Evolutionary conservation across 1,139 yeast genomes (phyloP), one percentile per base, ranked within the genome.

Genomic region (Taiozyma onychis): DNA sequence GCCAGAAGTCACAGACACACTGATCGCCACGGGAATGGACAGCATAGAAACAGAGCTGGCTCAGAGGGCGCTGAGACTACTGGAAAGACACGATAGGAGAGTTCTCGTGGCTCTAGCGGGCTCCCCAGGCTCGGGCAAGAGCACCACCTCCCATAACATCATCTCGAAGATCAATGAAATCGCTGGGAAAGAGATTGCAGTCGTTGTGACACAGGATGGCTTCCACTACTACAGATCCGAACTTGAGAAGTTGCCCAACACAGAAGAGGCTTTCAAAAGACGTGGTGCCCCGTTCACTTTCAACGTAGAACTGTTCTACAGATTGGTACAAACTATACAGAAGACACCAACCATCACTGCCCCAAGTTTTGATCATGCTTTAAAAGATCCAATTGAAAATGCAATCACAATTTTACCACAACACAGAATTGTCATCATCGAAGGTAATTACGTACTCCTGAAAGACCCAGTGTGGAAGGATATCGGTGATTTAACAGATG

Each of bases 251-350:
- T 68, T 82, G 62, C 66, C 70, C 0, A 72, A 85, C 53, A 73
- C 81, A 1, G 72, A 66, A 10, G 74, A 71, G 39, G 87, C 89
- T 0, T 64, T 77, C 30, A 66, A 70, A 41, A 67, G 83, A 50
- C 73, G 93, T 46, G 93, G 93, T 0, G 85, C 91, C 1, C 88
- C 90, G 1, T 81, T 78, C 60, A 85, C 93, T 0, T 85, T 85
- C 64, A 82, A 86, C 60, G 73, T 81, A 1, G 54, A 58, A 2
- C 14, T n/a, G 10, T 50, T 50, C 28, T 43, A 48, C 6, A 6
- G 22, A 11, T 30, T 52, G 22, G 37, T 50, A 6, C 18, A 47
- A 18, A 8, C 21, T 16, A 26, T 52, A 26, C 39, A 47, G 26
- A 42, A 44, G 24, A 21, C 6, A 18, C 46, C 50, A 21, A 43